Base-by-base conservation (phyloP, 495 filamentous ascomycete genomes). In the Thermochaetoides thermophila region DNA sequence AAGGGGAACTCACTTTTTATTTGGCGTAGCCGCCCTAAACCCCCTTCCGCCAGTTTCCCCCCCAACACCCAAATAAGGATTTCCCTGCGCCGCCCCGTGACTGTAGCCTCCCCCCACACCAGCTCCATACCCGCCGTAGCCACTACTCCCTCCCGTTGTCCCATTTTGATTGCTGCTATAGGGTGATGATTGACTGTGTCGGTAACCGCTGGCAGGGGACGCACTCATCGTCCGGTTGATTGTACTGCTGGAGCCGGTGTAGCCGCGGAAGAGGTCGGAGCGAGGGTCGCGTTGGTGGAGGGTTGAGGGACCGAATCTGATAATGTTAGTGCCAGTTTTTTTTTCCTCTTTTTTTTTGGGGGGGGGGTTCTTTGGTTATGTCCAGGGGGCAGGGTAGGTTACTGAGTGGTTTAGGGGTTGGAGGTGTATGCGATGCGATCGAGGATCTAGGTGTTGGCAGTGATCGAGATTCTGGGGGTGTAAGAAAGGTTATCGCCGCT, bases 201-300 rank as follows among this genome's bases (percentile, higher is more conserved):
- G 48, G 54, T 60, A 16, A 32, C 66, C 64, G 50, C 57, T 63
- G 10, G n/a, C n/a, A n/a, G 63, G 61, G 37, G 49, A 59, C 31
- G 58, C 48, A 46, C 53, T 64, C 34, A 56, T 61, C 16, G 66
- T 68, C 14, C 72, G 71, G 43, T 42, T 43, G 31, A 22, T 20
- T 53, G 53, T 30, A 61, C 12, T 65, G 27, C 62, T 60, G 50
- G 62, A 60, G 49, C 77, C 76, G 47, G 68, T 71, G 59, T 93
- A 93, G 49, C 73, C 69, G 43, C 81, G 78, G 67, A 96, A 95
- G 50, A 96, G 81, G 42, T 82, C 74, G 44, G 71, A 76, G 57
- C 85, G 84, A 35, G 84, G 76, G 58, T 92, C 84, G 46, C 84
- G 83, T 52, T 87, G 78, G 56, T 82, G 77, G 44, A 79, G 73